These are phyloP conservation scores for Ceratorhiza oryzae-sativae DNA, from an alignment of 1,284 basidiomycete species.

Conservation along the genomic window DNA sequence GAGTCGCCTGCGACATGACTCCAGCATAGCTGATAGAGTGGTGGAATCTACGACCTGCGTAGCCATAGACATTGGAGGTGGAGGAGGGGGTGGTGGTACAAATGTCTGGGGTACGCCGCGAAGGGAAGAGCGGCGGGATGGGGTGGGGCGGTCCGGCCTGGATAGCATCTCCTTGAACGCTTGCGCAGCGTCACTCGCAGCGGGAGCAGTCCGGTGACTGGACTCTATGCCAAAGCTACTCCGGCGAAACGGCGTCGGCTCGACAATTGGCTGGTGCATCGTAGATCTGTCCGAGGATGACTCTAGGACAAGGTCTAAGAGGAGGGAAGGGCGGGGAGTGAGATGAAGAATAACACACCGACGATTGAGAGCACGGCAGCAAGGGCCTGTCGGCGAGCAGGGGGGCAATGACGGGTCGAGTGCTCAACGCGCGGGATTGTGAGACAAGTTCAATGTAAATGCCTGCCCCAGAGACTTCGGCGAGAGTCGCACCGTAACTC, in stretches of 20 bases:
- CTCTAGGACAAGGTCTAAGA: slow-evolving; percentile 9
- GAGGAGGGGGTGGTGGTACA: slow-evolving; percentile 1
- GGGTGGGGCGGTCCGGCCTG: slow-evolving; percentile 26
- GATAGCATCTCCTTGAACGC: slow-evolving; percentile 26
- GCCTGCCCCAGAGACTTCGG: slow-evolving; percentile 22
- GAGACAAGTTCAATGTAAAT: slow-evolving; percentile 35
- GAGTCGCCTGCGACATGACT: slow-evolving; percentile 8
- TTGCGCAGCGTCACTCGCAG: neutral
- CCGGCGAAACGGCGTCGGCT: slow-evolving; percentile 26
- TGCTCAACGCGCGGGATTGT: slow-evolving; percentile 24
- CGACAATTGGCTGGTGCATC: slow-evolving; percentile 34
- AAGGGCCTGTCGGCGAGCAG: slow-evolving; percentile 20
- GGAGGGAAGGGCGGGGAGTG: neutral
- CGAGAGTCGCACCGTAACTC: slow-evolving; percentile 28
- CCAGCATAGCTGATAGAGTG: slow-evolving; percentile 4
- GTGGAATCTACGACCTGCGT: slow-evolving; percentile 33
- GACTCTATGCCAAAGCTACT: slow-evolving; percentile 36
- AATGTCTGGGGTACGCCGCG: slow-evolving; percentile 9
- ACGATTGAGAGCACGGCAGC: slow-evolving; percentile 11
- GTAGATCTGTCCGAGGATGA: neutral
- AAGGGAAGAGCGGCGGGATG: slow-evolving; percentile 30
- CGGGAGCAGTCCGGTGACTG: neutral
- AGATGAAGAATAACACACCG: slow-evolving; percentile 15
- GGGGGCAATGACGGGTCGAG: slow-evolving; percentile 31
- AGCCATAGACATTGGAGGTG: slow-evolving; percentile 12